These are phyloP conservation scores for Hypoxylon cercidicola DNA, from an alignment of 495 filamentous ascomycete genomes.

Conservation along the genomic window DNA sequence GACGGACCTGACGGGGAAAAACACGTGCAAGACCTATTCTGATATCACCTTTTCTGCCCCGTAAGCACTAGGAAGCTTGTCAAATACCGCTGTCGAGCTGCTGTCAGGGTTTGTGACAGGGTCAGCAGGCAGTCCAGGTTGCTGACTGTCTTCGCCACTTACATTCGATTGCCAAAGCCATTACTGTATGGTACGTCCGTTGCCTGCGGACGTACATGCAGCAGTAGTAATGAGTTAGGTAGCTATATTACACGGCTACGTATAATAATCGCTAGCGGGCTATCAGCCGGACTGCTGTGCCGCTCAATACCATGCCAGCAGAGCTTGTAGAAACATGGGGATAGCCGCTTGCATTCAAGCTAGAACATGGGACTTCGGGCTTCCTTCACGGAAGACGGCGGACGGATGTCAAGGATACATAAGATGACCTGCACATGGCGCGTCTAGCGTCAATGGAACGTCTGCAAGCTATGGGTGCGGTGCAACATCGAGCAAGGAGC, in stretches of 20 bases:
- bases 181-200: slow-evolving; percentile 17
- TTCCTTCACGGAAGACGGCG: slow-evolving; percentile 8
- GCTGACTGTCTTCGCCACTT: slow-evolving; percentile 40
- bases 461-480: slow-evolving; percentile 31
- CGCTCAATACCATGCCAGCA: slow-evolving; percentile 25
- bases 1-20: slow-evolving; percentile 1
- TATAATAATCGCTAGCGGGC: slow-evolving; percentile 18
- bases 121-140: slow-evolving; percentile 36
- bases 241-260: slow-evolving; percentile 2
- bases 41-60: slow-evolving; percentile 28
- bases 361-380: slow-evolving; percentile 6
- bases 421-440: slow-evolving; percentile 41
- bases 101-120: slow-evolving; percentile 30
- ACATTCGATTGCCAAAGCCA: slow-evolving; percentile 15
- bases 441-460: slow-evolving; percentile 42
- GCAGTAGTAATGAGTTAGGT: slow-evolving; percentile 19
- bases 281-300: slow-evolving; percentile 19
- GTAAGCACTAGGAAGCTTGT: slow-evolving; percentile 42
- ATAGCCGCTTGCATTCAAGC: slow-evolving; percentile 8
- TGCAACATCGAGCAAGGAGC: slow-evolving; percentile 33
- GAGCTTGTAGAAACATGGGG: slow-evolving; percentile 2
- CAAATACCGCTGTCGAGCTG: slow-evolving; percentile 20
- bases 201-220: slow-evolving; percentile 16
- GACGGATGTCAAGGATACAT: slow-evolving; percentile 27
- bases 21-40: slow-evolving; percentile 31